These are phyloP conservation scores for Aspergillus sp. DNA, from an alignment of 2,329 filamentous ascomycete species.

Conservation along the genomic window DNA sequence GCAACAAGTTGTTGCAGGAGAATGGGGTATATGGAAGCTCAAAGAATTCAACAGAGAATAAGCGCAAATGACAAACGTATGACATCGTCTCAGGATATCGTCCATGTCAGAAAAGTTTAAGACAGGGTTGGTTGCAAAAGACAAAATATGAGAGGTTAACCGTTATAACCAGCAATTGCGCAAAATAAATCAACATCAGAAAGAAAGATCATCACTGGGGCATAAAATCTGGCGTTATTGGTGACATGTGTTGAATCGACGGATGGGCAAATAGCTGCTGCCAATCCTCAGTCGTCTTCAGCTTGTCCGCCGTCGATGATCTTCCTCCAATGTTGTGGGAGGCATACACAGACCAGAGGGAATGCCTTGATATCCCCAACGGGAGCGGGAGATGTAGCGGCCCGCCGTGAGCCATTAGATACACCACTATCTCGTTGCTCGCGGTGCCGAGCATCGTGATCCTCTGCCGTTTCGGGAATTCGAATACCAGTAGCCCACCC, in stretches of 20 bases:
- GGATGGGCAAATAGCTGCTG: neutral
- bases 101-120: neutral
- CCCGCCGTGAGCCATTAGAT: conserved; percentile 71
- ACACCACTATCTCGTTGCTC: conserved; percentile 90
- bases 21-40: conserved; percentile 35
- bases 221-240: conserved; percentile 37
- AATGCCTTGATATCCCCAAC: conserved; percentile 94
- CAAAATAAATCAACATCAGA: conserved; percentile 16
- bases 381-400: conserved; percentile 62
- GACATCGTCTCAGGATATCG: conserved; percentile 22
- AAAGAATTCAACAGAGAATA: conserved; percentile 18
- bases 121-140: conserved; percentile 5
- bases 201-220: conserved; percentile 40
- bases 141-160: neutral
- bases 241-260: conserved; percentile 13
- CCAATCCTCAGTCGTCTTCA: conserved; percentile 25
- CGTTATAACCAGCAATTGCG: neutral
- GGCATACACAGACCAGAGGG: conserved; percentile 91
- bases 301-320: conserved; percentile 81
- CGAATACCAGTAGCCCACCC: conserved; percentile 95
- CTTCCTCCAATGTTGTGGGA: conserved; percentile 94
- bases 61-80: conserved; percentile 12
- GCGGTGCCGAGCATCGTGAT: conserved; percentile 77
- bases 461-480: conserved; percentile 78
- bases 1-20: conserved; percentile 26